These are phyloP conservation scores for Cronartium quercuum DNA, from an alignment of 1,284 basidiomycete species.

Conservation along the genomic window DNA sequence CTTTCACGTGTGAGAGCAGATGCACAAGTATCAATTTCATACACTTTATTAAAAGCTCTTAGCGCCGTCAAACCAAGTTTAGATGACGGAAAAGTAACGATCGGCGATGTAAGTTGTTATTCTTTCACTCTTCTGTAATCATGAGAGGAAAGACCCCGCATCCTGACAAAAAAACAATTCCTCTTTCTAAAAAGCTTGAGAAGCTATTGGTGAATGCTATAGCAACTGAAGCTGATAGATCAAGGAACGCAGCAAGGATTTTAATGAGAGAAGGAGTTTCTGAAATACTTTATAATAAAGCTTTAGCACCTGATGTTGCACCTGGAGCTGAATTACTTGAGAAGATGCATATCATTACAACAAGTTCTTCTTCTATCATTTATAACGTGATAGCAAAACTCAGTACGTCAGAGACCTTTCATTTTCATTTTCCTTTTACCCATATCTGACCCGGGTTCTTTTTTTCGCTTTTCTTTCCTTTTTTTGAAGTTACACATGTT, in stretches of 20 bases:
- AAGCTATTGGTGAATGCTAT: conserved; percentile 25
- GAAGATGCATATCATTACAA: conserved; percentile 34
- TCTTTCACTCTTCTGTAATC: not conserved
- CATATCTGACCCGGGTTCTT: not conserved
- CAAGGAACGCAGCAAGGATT: conserved; percentile 6
- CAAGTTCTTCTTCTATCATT: conserved; percentile 16
- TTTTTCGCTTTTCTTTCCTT: not conserved
- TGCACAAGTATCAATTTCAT: conserved; percentile 29
- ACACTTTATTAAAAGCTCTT: conserved; percentile 23
- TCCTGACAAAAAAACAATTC: not conserved
- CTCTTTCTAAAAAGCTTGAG: conserved; percentile 6
- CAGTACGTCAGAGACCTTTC: not conserved
- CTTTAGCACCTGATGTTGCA: conserved; percentile 18
- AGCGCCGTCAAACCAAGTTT: conserved; percentile 10
- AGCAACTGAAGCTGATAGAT: conserved; percentile 33
- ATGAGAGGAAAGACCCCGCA: no score
- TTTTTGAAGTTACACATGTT: conserved; percentile 24
- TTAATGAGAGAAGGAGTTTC: conserved; percentile 16
- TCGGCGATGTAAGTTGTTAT: conserved; percentile 17
- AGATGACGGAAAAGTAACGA: conserved; percentile 12
- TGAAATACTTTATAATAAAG: conserved; percentile 28
- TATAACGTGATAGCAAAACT: conserved; percentile 30
- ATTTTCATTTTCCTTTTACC: not conserved
- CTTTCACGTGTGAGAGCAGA: conserved; percentile 24
- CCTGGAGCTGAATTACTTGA: not conserved